These are phyloP conservation scores for Westerdykella ornata DNA, from an alignment of 2,329 filamentous ascomycete species.

Conservation along the genomic window DNA sequence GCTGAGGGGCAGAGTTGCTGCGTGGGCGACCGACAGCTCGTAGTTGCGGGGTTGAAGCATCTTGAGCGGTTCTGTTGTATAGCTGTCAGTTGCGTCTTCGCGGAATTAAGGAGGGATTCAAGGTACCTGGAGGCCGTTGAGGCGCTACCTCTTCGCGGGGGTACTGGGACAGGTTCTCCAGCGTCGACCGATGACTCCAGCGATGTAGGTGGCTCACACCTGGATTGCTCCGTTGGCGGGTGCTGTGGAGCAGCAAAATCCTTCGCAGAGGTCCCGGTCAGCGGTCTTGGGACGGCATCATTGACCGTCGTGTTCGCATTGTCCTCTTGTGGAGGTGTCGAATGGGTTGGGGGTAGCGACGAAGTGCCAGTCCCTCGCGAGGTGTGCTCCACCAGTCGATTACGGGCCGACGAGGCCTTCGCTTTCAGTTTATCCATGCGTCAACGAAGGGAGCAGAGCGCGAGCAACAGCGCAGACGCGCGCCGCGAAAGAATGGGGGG, in stretches of 20 bases:
- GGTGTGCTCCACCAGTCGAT: slow-evolving; percentile 22
- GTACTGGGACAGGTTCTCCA: slow-evolving; percentile 24
- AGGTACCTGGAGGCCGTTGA: slow-evolving; percentile 19
- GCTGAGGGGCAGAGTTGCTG: slow-evolving; percentile 23
- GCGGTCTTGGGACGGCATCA: slow-evolving; percentile 22
- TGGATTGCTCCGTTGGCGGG: slow-evolving; percentile 16
- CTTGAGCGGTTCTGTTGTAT: slow-evolving; percentile 11
- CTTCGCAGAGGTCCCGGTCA: slow-evolving; percentile 26
- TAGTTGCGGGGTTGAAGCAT: slow-evolving; percentile 2
- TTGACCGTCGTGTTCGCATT: slow-evolving; percentile 28
- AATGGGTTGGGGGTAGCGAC: slow-evolving; percentile 25
- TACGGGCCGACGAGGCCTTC: slow-evolving; percentile 32
- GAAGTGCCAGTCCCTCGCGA: slow-evolving; percentile 23
- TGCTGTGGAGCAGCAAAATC: slow-evolving; percentile 26
- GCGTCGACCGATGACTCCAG: slow-evolving; percentile 34
- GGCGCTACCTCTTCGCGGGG: slow-evolving; percentile 16
- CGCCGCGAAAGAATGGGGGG: neutral
- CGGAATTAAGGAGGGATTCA: neutral
- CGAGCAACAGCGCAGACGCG: neutral
- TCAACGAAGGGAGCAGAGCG: neutral
- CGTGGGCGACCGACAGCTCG: slow-evolving; percentile 15
- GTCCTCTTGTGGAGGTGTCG: slow-evolving; percentile 25
- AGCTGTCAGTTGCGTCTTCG: slow-evolving; percentile 14
- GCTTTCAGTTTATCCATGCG: slow-evolving; percentile 32
- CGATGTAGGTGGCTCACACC: slow-evolving; percentile 28